phyloP scores from a whole-genome alignment of 768 basidiomycete species.

The Scleroderma citrinum region DNA sequence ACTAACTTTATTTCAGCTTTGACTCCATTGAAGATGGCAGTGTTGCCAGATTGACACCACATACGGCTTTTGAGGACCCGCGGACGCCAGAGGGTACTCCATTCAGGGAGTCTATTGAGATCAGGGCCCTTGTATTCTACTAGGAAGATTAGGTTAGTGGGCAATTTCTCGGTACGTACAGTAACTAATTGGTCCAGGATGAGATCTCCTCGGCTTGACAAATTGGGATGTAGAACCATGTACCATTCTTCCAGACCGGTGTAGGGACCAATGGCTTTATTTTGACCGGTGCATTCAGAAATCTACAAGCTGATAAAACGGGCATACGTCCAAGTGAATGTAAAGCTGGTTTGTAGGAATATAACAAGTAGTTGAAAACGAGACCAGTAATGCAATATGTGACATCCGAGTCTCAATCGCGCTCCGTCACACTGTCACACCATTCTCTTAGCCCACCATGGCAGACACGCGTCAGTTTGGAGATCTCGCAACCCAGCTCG shows the following conservation, averaged over 20 bases:
- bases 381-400: too few species aligned
- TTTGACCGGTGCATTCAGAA: too few species aligned
- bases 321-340: too few species aligned
- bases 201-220: not conserved
- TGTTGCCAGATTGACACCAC: constrained; percentile 53
- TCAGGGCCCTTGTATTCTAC: constrained; percentile 61
- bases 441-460: constrained; percentile 21
- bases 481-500: constrained; percentile 84
- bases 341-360: too few species aligned
- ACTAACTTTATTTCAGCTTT: constrained; percentile 21
- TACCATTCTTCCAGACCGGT: too few species aligned
- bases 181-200: too few species aligned
- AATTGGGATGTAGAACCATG: not conserved
- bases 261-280: too few species aligned
- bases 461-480: constrained; percentile 61
- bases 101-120: constrained; percentile 53
- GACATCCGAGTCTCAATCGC: constrained; percentile 7
- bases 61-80: constrained; percentile 56
- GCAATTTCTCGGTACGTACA: too few species aligned
- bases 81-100: constrained; percentile 45
- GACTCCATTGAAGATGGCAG: constrained; percentile 40
- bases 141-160: not conserved
- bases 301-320: too few species aligned
- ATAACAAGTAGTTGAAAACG: too few species aligned
- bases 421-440: constrained; percentile 7